Evolutionary conservation across 2,329 filamentous ascomycete species (phyloP), one percentile per base, ranked within the genome.

Genomic region (Myriosclerotinia duriaeana): DNA sequence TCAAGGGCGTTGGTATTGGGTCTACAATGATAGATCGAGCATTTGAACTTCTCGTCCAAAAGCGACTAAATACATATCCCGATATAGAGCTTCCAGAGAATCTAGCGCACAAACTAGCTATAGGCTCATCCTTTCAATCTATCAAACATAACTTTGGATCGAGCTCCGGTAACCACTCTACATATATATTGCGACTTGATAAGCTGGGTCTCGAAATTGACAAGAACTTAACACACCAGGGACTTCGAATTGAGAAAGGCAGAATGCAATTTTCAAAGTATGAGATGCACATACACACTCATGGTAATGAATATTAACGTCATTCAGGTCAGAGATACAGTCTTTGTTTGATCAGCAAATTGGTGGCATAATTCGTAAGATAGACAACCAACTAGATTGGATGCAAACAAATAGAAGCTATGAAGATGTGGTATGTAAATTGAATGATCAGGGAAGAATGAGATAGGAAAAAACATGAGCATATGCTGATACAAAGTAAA

Each of bases 1-100:
- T 83, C 11, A 78, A 78, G 20, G 81, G 81, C n/a, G 76, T 81
- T 6, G 80, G 80, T 0, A 80, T 82, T 34, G 80, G 81, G 0
- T 78, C 80, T 0, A 78, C 79, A 0, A 73, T 82, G n/a, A 82
- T 83, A 60, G 81, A 82, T 76, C 78, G 0, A 42, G 64, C 48
- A 38, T 82, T 82, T 67, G 69, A 78, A 11, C 74, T 73, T 3
- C 72, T 82, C 20, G 78, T 82, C 2, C 74, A 76, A 9, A 72
- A 74, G 53, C 75, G 80, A 15, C 69, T 82, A 5, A 72, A 73
- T 12, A 78, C 17, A 26, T 8, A 80, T 4, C 71, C 79, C 2
- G 70, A 72, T 7, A 64, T 71, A 8, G 70, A 72, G 12, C 74
- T 82, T 1, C 79, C 80, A 0, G 72, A 71, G 0, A 76, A 80